Evolutionary conservation across 2,329 filamentous ascomycete species (phyloP).

Genomic region (Ascochyta clinopodiicola): DNA sequence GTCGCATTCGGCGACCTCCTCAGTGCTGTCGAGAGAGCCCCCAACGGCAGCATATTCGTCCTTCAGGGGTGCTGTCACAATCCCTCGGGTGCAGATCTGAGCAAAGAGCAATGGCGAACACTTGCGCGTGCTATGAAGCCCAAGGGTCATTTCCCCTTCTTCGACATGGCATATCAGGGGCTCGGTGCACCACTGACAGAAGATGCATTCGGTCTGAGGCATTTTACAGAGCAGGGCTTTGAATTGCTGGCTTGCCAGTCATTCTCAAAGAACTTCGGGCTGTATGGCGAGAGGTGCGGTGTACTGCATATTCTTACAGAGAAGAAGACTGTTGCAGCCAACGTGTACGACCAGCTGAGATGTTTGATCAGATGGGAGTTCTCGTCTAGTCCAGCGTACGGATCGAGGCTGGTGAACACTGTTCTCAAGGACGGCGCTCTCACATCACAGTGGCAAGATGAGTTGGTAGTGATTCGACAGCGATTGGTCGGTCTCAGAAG

Average conservation of each 20-base stretch:
- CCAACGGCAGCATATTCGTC: constrained; percentile 42
- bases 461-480: constrained; percentile 21
- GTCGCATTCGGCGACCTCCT: constrained; percentile 40
- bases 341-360: constrained; percentile 36
- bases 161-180: constrained; percentile 47
- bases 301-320: constrained; percentile 37
- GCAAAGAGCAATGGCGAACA: constrained; percentile 39
- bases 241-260: constrained; percentile 48
- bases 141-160: constrained; percentile 40
- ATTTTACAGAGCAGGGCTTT: constrained; percentile 32
- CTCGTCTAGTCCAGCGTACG: constrained; percentile 39
- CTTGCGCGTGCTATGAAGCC: constrained; percentile 31
- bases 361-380: constrained; percentile 39
- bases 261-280: constrained; percentile 51
- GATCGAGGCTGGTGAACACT: constrained; percentile 32
- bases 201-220: constrained; percentile 40
- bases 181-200: constrained; percentile 44
- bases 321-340: constrained; percentile 18
- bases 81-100: constrained; percentile 46
- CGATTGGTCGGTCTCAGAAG: constrained; percentile 19
- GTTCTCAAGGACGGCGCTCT: constrained; percentile 22
- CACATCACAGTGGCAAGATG: constrained; percentile 20
- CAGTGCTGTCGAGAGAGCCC: constrained; percentile 28
- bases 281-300: constrained; percentile 49
- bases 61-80: constrained; percentile 51